These are phyloP conservation scores for Aspergillus tamarii DNA, from an alignment of 2,329 filamentous ascomycete species.

Conservation along the genomic window DNA sequence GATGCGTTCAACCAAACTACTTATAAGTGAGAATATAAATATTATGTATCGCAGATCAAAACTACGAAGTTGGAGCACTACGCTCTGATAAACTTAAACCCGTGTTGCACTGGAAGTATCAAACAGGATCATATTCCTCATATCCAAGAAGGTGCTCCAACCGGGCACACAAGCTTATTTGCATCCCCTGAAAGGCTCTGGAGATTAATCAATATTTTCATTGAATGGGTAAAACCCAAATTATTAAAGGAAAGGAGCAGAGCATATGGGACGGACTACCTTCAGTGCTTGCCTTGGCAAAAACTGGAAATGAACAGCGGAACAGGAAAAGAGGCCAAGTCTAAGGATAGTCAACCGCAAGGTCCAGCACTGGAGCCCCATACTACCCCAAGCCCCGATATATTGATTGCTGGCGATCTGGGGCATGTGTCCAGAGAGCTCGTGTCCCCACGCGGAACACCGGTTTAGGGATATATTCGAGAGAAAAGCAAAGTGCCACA, in stretches of 20 bases:
- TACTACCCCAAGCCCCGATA: not conserved
- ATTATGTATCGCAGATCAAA: not conserved
- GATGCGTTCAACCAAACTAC: not conserved
- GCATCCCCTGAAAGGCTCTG: not conserved
- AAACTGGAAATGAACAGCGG: not conserved
- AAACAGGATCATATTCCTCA: not conserved
- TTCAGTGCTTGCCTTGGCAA: not conserved
- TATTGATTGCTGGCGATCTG: not conserved
- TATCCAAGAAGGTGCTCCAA: not conserved
- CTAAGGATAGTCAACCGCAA: not conserved
- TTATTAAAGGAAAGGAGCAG: not conserved
- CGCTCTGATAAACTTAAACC: not conserved
- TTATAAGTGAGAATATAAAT: not conserved
- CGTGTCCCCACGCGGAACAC: not conserved
- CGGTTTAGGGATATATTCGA: not conserved
- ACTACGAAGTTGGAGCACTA: not conserved
- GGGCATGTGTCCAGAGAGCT: not conserved
- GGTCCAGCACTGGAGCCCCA: not conserved
- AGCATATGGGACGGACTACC: not conserved
- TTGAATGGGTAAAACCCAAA: slow-evolving; percentile 5
- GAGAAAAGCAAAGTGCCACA: not conserved
- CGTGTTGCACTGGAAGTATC: not conserved
- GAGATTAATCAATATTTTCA: slow-evolving; percentile 16
- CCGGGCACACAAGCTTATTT: not conserved
- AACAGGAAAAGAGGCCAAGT: not conserved